Percentiles rank a stretch among this genome's conserved stretches.
phyloP scores from a whole-genome alignment of 257 asterid genomes.

The Petunia secreta region DNA sequence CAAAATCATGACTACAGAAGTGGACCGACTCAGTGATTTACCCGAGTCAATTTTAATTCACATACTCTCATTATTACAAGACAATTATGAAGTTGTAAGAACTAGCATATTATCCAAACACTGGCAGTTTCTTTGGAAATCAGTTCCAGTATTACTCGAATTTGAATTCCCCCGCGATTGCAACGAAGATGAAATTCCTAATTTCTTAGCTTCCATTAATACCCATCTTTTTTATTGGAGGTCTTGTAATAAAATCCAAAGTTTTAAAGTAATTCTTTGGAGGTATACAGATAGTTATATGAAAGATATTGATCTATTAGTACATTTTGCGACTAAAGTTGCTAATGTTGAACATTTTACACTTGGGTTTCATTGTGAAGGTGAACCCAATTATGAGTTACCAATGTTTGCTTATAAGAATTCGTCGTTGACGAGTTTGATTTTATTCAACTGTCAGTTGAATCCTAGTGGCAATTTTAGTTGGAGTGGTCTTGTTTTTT shows the following conservation, averaged over 20 bases:
- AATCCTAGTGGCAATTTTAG: background rate
- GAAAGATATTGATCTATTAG: background rate
- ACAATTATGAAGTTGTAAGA: background rate
- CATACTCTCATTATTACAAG: background rate
- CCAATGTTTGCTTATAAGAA: slow-evolving; percentile 1
- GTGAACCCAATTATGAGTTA: background rate
- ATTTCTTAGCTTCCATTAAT: too few relatives aligned
- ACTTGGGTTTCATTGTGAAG: background rate
- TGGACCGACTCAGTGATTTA: too few relatives aligned
- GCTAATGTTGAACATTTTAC: background rate
- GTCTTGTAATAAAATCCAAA: too few relatives aligned
- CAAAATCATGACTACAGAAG: too few relatives aligned
- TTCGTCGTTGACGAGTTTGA: background rate
- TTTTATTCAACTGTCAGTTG: background rate
- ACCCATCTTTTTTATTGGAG: too few relatives aligned
- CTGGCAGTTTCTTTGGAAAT: background rate
- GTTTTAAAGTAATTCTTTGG: background rate
- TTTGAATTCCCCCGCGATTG: background rate
- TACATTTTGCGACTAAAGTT: background rate
- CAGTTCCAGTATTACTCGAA: background rate
- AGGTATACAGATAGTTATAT: background rate
- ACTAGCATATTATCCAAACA: background rate
- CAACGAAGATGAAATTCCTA: too few relatives aligned
- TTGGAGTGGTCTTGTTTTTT: background rate
- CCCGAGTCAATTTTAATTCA: too few relatives aligned